phyloP scores from a whole-genome alignment of 441 rosid species.

The Rhodomyrtus psidioides region DNA sequence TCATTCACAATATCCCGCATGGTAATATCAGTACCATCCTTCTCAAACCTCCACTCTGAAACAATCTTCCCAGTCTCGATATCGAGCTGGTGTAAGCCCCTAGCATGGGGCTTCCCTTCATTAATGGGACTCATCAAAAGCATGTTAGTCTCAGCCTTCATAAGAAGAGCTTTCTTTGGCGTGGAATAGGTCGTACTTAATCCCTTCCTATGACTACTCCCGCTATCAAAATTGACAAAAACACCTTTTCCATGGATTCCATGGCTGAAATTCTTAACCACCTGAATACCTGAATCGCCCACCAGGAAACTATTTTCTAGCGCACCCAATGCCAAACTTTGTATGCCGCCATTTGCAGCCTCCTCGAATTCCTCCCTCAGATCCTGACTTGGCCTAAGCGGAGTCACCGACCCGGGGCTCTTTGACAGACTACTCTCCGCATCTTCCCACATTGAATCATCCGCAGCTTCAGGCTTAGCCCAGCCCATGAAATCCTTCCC shows the following conservation, averaged over 20 bases:
- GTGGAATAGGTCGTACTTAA: slow-evolving; percentile 39
- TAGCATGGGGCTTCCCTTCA: slow-evolving; percentile 53
- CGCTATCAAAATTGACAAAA: slow-evolving; percentile 62
- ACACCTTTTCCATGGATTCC: slow-evolving; percentile 96
- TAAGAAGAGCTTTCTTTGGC: slow-evolving; percentile 81
- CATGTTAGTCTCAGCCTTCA: slow-evolving; percentile 98
- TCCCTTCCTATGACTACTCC: slow-evolving; percentile 19
- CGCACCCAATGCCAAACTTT: slow-evolving; percentile 95
- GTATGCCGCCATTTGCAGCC: slow-evolving; percentile 77
- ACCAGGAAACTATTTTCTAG: slow-evolving; percentile 94
- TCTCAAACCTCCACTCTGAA: slow-evolving; percentile 83
- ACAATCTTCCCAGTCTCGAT: slow-evolving; percentile 91
- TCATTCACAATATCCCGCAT: slow-evolving; percentile 91
- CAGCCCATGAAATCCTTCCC: slow-evolving; percentile 94
- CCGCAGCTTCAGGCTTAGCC: slow-evolving; percentile 89
- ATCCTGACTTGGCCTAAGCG: slow-evolving; percentile 52
- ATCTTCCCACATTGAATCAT: slow-evolving; percentile 97
- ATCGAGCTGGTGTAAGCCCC: slow-evolving; percentile 87
- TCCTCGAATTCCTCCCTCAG: slow-evolving; percentile 90
- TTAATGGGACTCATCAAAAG: slow-evolving; percentile 86
- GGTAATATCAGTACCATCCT: slow-evolving; percentile 88
- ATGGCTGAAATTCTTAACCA: slow-evolving; percentile 81
- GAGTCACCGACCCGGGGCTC: slow-evolving; percentile 56
- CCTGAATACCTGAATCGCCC: slow-evolving; percentile 85
- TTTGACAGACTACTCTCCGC: slow-evolving; percentile 60